These are phyloP conservation scores for Aspergillus unguis DNA, from an alignment of 2,329 filamentous ascomycete genomes.

Conservation along the genomic window DNA sequence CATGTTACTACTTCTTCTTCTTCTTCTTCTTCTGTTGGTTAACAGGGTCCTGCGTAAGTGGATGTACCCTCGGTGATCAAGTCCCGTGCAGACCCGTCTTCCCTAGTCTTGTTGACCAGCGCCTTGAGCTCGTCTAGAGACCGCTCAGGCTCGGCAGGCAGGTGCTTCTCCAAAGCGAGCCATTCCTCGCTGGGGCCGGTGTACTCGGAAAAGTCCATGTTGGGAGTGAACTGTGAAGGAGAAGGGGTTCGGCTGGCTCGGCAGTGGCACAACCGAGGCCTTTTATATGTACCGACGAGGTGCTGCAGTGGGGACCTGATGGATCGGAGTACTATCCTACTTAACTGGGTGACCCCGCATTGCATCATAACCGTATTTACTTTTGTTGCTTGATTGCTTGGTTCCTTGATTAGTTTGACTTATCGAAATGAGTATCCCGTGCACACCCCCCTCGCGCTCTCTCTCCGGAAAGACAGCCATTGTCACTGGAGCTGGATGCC, in stretches of 20 bases:
- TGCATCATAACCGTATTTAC: no score
- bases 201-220: conserved; percentile 42
- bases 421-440: background rate
- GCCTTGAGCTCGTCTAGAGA: conserved; percentile 25
- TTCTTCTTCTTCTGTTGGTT: no score
- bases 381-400: no score
- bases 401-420: no score
- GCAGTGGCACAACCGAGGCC: background rate
- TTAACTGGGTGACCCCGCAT: no score
- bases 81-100: conserved; percentile 29
- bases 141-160: conserved; percentile 24
- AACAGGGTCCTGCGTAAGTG: background rate
- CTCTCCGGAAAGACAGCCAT: conserved; percentile 38
- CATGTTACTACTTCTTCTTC: background rate
- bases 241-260: background rate
- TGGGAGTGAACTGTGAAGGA: conserved; percentile 6
- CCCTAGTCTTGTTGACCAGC: conserved; percentile 32
- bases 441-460: conserved; percentile 5
- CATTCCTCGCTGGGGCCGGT: conserved; percentile 45
- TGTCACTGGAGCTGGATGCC: conserved; percentile 58
- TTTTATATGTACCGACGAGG: no score
- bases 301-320: no score
- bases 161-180: conserved; percentile 37
- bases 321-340: no score
- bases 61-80: conserved; percentile 23